Evolutionary conservation across 805 yeast species (phyloP).

Genomic region (Maudiozyma barnettii): DNA sequence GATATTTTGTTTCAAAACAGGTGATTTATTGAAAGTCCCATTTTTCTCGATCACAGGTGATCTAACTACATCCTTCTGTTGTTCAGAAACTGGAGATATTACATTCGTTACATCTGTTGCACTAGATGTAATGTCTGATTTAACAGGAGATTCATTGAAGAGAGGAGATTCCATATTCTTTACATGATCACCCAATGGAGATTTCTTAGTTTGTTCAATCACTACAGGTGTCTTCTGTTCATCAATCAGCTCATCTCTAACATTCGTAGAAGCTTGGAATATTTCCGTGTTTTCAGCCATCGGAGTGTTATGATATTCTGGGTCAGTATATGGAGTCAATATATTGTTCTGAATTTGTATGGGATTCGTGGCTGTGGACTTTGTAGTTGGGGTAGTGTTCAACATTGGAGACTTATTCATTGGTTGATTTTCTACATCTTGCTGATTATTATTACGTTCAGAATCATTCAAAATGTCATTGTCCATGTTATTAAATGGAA

Average conservation of each 20-base stretch:
- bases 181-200: too few species aligned
- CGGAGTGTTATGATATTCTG: conserved; percentile 10
- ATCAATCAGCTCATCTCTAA: background rate
- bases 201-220: background rate
- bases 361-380: conserved; percentile 5
- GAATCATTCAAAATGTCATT: background rate
- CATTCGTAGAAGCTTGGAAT: background rate
- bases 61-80: background rate
- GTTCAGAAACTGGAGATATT: background rate
- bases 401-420: background rate
- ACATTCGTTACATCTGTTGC: background rate
- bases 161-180: background rate
- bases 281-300: background rate
- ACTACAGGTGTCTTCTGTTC: background rate
- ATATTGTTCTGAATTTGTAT: conserved; percentile 13
- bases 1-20: too few species aligned
- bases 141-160: background rate
- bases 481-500: background rate
- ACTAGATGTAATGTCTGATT: background rate
- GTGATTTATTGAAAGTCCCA: too few species aligned
- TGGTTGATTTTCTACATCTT: background rate
- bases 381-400: conserved; percentile 1
- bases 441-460: background rate
- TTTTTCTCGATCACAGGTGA: too few species aligned
- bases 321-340: conserved; percentile 20